Percentiles rank a stretch among this genome's conserved stretches.
These are phyloP conservation scores for Solanum hybrid DNA, from an alignment of 305 asterid species.

Conservation along the genomic window DNA sequence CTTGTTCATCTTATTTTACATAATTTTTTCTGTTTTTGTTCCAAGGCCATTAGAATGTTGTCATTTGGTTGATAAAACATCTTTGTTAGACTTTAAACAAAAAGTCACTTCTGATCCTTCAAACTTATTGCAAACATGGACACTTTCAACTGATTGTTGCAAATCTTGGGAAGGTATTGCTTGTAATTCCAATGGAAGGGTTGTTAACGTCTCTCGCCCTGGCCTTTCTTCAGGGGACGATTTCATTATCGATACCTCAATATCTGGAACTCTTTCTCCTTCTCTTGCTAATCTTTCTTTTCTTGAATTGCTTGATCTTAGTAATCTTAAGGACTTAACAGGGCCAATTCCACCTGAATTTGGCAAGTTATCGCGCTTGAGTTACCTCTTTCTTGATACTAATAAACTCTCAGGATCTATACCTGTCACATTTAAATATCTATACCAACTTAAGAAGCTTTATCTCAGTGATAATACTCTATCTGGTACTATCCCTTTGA, in stretches of 20 bases:
- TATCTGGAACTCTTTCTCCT: constrained; percentile 52
- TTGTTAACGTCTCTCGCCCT: constrained; percentile 39
- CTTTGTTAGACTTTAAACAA: constrained; percentile 42
- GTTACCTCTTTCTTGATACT: constrained; percentile 28
- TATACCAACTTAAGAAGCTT: constrained; percentile 20
- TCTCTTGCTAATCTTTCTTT: constrained; percentile 45
- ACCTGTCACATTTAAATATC: constrained; percentile 24
- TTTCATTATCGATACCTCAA: constrained; percentile 32
- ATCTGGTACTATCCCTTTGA: constrained; percentile 32
- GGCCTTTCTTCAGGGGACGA: constrained; percentile 31
- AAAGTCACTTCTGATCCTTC: constrained; percentile 46
- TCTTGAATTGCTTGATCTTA: constrained; percentile 44
- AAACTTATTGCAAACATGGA: constrained; percentile 44
- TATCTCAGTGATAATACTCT: constrained; percentile 30
- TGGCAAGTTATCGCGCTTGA: constrained; percentile 30
- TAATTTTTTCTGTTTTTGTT: background rate
- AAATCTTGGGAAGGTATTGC: constrained; percentile 45
- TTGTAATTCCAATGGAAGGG: constrained; percentile 41
- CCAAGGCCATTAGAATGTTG: constrained; percentile 28
- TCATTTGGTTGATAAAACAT: constrained; percentile 37
- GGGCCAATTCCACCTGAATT: constrained; percentile 47
- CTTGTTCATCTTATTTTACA: constrained; percentile 14
- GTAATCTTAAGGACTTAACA: constrained; percentile 39
- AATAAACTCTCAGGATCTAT: constrained; percentile 41
- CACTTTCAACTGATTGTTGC: constrained; percentile 54